Base-by-base conservation (phyloP, 1,284 basidiomycete species). In the Somion occarium region DNA sequence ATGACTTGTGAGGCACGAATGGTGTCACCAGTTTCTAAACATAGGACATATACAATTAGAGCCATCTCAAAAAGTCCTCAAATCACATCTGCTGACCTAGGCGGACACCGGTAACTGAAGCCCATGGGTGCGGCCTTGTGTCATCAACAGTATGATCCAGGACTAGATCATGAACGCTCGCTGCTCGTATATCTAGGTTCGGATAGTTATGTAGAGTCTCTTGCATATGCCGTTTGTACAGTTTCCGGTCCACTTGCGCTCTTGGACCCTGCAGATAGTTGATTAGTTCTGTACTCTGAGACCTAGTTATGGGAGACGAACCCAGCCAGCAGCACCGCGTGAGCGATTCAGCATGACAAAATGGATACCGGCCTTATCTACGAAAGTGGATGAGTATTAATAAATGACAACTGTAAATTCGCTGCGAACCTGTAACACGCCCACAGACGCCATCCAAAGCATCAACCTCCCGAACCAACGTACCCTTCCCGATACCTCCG, bases 401-500 rank as follows among this genome's bases (percentile, higher is more conserved):
- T 15, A 20, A 42, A 15, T 20, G 11, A 42, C 41, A 42, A 20
- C 9, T 9, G 9, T 15, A 44, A 12, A 44, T 23, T 44, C 12
- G n/a, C n/a, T 19, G 19, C 41, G 11, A 24, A 88, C 88, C 88
- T 55, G 88, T 78, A 25, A 91, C 79, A 25, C 73, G 69, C 1
- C 85, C 90, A 74, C 90, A 91, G 5, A 93, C 64, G 1, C 91
- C 91, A 58, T 90, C 91, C 42, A 95, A 70, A 9, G 92, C 92
- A 63, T 96, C 92, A 2, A 95, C 83, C 66, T 96, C 92, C 44
- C 88, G 76, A 19, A 95, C 89, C 25, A 96, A 73, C 0, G 88
- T 93, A 9, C 93, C 92, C 67, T 96, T 95, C 2, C 92, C 92
- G 5, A 96, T 86, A 20, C 92, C 88, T 3, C 88, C 91, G 55